A percentile compares a stretch with the other conserved stretches of the same genome.
These are phyloP conservation scores for Dactylonectria estremocensis DNA, from an alignment of 2,329 filamentous ascomycete genomes.

Conservation along the genomic window DNA sequence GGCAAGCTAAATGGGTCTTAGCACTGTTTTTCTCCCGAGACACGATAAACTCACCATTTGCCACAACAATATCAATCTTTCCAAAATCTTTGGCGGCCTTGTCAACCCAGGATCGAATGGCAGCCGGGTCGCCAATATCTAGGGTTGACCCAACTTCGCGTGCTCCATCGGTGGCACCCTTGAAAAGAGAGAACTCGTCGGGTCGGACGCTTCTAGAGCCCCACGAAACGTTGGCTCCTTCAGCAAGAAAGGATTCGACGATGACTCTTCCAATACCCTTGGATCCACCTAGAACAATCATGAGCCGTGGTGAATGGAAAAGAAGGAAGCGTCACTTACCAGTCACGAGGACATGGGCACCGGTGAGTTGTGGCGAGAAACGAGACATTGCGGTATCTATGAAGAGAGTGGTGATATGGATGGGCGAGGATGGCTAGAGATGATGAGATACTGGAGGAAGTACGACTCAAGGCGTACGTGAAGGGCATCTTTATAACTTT, in stretches of 20 bases:
- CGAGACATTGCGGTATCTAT: conserved; percentile 19
- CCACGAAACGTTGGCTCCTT: conserved; percentile 49
- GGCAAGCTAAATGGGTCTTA: conserved; percentile 27
- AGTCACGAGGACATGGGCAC: conserved; percentile 33
- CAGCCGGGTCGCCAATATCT: conserved; percentile 38
- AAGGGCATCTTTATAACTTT: background rate
- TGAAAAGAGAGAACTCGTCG: conserved; percentile 42
- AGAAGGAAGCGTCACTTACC: background rate
- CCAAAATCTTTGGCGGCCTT: conserved; percentile 39
- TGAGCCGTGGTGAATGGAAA: background rate
- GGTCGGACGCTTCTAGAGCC: conserved; percentile 39
- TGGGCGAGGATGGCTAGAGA: background rate
- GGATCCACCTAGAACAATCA: conserved; percentile 34
- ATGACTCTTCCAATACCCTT: conserved; percentile 47
- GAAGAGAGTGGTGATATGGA: no score
- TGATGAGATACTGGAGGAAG: background rate
- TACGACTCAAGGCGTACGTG: background rate
- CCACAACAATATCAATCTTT: conserved; percentile 44
- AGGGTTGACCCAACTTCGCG: conserved; percentile 40
- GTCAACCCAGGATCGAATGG: conserved; percentile 37
- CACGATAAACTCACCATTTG: conserved; percentile 36
- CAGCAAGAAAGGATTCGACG: conserved; percentile 40
- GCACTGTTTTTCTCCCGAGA: background rate
- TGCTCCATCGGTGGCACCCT: conserved; percentile 22
- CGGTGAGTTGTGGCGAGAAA: conserved; percentile 34